Evolutionary conservation across 768 basidiomycete genomes (phyloP).

Genomic region (Boletus subparvulus): DNA sequence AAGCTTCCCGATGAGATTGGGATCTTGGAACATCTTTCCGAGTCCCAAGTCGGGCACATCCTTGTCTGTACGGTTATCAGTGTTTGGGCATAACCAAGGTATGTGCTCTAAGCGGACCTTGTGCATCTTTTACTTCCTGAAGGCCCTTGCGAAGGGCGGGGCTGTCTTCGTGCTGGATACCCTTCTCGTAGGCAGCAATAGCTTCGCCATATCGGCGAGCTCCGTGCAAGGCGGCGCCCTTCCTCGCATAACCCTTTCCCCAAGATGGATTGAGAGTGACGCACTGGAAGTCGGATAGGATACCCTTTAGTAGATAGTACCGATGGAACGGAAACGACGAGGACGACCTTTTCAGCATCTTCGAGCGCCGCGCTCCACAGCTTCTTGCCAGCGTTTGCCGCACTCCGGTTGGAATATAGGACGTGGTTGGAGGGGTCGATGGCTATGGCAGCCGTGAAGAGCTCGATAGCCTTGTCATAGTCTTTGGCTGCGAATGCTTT

Average conservation of each 20-base stretch:
- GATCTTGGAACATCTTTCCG: slow-evolving; percentile 79
- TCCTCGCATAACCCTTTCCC: slow-evolving; percentile 88
- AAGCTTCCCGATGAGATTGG: slow-evolving; percentile 78
- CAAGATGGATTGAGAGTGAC: slow-evolving; percentile 77
- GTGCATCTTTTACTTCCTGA: slow-evolving; percentile 83
- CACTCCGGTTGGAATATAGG: slow-evolving; percentile 90
- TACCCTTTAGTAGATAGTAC: slow-evolving; percentile 1
- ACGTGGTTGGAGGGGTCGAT: slow-evolving; percentile 85
- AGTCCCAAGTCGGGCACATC: slow-evolving; percentile 57
- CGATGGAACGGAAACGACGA: background rate
- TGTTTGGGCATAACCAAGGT: background rate
- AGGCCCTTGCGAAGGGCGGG: slow-evolving; percentile 83
- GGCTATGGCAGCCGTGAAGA: slow-evolving; percentile 80
- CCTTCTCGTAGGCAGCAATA: slow-evolving; percentile 77
- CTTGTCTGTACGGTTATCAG: slow-evolving; percentile 28
- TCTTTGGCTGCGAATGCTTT: slow-evolving; percentile 94
- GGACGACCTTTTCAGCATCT: slow-evolving; percentile 83
- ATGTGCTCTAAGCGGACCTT: slow-evolving; percentile 47
- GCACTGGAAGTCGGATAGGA: slow-evolving; percentile 48
- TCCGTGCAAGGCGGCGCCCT: slow-evolving; percentile 92
- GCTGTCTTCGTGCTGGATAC: slow-evolving; percentile 79
- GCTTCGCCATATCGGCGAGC: slow-evolving; percentile 76
- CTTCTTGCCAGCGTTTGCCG: slow-evolving; percentile 84
- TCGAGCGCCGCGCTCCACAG: slow-evolving; percentile 72
- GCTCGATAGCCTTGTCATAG: slow-evolving; percentile 83